A percentile compares a stretch with the other conserved stretches of the same genome.
Evolutionary conservation across 2,329 filamentous ascomycete species (phyloP).

Genomic region (Hymenoscyphus occultus): DNA sequence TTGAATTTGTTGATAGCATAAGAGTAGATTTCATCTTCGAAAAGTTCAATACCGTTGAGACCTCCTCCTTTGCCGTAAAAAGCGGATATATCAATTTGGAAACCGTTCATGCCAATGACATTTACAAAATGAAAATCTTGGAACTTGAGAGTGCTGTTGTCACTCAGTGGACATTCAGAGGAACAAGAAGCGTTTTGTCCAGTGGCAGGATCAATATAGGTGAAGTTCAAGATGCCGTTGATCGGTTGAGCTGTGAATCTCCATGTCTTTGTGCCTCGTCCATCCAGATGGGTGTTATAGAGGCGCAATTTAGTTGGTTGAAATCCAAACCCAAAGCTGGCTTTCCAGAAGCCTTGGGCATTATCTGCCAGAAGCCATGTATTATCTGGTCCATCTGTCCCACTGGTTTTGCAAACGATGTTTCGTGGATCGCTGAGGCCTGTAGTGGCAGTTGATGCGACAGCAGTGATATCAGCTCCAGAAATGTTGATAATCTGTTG

Average conservation of each 20-base stretch:
- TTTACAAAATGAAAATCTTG: conserved; percentile 95
- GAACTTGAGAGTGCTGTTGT: conserved; percentile 60
- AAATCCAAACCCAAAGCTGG: conserved; percentile 79
- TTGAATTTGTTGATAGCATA: conserved; percentile 89
- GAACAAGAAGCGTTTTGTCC: conserved; percentile 72
- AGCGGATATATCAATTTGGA: conserved; percentile 79
- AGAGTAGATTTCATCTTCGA: conserved; percentile 77
- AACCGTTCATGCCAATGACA: conserved; percentile 78
- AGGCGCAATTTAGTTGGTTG: conserved; percentile 82
- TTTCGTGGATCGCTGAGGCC: conserved; percentile 75
- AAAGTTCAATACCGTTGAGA: conserved; percentile 80
- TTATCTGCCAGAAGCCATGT: conserved; percentile 81
- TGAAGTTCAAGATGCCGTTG: conserved; percentile 93
- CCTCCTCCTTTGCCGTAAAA: conserved; percentile 88
- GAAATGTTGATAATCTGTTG: conserved; percentile 81
- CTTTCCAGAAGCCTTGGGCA: conserved; percentile 77
- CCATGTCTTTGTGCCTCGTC: conserved; percentile 84
- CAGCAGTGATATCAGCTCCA: conserved; percentile 69
- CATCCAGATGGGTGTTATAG: conserved; percentile 81
- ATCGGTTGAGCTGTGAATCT: conserved; percentile 82
- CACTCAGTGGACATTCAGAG: conserved; percentile 77
- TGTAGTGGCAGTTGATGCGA: conserved; percentile 55
- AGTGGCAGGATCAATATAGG: conserved; percentile 74
- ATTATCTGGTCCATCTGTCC: conserved; percentile 64
- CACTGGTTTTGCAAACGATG: conserved; percentile 75